These are phyloP conservation scores for Beauveria pseudobassiana DNA, from an alignment of 2,329 filamentous ascomycete genomes.

Conservation along the genomic window DNA sequence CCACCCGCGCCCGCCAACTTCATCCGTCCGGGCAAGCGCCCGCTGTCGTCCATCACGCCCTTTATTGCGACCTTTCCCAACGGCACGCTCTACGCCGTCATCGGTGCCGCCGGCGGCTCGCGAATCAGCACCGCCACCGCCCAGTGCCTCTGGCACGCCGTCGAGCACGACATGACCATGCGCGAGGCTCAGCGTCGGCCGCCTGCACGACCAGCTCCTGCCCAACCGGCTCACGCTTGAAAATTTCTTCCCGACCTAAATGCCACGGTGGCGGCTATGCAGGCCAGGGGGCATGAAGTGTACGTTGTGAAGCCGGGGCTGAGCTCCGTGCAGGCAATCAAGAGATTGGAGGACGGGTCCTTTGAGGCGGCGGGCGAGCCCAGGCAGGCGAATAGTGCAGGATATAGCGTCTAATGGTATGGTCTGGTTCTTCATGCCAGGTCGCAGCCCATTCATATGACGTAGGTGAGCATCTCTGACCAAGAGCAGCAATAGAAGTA, in stretches of 20 bases:
- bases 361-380: slow-evolving; percentile 77
- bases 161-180: slow-evolving; percentile 56
- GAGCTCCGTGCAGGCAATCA: slow-evolving; percentile 66
- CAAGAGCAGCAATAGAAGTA: neutral
- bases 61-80: slow-evolving; percentile 61
- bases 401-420: slow-evolving; percentile 35
- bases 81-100: slow-evolving; percentile 57
- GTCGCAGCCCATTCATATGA: no score
- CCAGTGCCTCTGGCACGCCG: slow-evolving; percentile 63
- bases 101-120: slow-evolving; percentile 73
- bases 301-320: slow-evolving; percentile 56
- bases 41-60: slow-evolving; percentile 75
- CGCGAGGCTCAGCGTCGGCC: slow-evolving; percentile 56
- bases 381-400: slow-evolving; percentile 63
- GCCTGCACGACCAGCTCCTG: slow-evolving; percentile 76
- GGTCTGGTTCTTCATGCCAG: neutral
- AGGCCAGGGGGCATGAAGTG: slow-evolving; percentile 60
- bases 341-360: slow-evolving; percentile 50
- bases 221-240: slow-evolving; percentile 65
- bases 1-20: slow-evolving; percentile 74
- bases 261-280: slow-evolving; percentile 54
- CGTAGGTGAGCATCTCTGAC: neutral
- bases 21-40: slow-evolving; percentile 71
- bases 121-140: slow-evolving; percentile 76
- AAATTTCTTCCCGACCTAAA: slow-evolving; percentile 53